Conservation (phyloP, 371 early-diverging fungal species). For the Mucor lusitanicus region DNA sequence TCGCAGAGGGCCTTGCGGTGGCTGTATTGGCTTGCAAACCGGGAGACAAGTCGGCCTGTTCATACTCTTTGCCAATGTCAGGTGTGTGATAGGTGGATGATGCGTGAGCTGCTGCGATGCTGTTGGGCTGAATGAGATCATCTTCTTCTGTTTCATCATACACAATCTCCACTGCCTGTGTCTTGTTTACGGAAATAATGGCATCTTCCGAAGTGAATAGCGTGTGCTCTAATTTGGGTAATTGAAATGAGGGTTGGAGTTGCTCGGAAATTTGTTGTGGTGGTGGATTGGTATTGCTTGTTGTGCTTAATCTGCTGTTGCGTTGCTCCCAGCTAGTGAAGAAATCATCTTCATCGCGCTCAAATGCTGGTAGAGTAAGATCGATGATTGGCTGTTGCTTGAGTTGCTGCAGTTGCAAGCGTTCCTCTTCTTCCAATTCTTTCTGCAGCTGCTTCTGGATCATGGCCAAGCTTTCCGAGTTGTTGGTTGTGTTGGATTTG, state of each 20-base stretch:
- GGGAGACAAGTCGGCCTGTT: not conserved
- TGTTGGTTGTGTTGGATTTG: not conserved
- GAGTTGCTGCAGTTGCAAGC: not conserved
- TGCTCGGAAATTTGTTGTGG: conserved; percentile 8
- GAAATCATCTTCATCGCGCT: not conserved
- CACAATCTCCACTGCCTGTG: not conserved
- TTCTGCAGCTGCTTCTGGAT: not conserved
- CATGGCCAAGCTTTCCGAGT: not conserved
- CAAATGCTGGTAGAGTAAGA: not conserved
- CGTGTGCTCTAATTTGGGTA: not conserved
- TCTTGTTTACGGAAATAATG: not conserved
- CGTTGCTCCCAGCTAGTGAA: not conserved
- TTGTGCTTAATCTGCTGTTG: not conserved
- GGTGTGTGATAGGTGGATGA: not conserved
- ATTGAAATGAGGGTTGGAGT: not conserved
- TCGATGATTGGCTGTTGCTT: not conserved
- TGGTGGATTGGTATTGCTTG: not conserved
- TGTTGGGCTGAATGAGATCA: not conserved
- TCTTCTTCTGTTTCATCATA: not conserved
- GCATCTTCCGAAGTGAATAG: not conserved
- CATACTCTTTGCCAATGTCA: not conserved
- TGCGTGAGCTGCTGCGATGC: not conserved
- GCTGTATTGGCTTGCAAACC: not conserved
- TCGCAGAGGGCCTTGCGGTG: not conserved
- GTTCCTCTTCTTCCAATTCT: not conserved